A percentile compares a stretch with the other conserved stretches of the same genome.
These are phyloP conservation scores for Talaromyces trachyspermus DNA, from an alignment of 495 filamentous ascomycete species.

Conservation along the genomic window DNA sequence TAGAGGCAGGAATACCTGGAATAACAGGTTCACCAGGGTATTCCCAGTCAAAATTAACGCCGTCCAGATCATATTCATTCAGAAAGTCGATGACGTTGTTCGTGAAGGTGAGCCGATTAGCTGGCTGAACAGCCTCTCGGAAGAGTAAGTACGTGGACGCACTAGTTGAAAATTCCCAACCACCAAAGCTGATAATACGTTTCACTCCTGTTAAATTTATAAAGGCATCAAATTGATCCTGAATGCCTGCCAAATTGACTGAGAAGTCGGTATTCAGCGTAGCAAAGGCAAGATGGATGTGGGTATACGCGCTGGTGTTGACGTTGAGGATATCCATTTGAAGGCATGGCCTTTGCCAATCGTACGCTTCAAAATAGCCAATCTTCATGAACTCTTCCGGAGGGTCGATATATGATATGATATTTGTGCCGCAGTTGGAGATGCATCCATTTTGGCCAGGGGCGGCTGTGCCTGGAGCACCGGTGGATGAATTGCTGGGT, in stretches of 20 bases:
- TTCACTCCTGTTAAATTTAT: slow-evolving; percentile 17
- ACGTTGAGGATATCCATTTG: no score
- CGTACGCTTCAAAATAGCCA: no score
- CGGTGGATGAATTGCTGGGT: slow-evolving; percentile 13
- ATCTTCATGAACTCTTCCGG: background rate
- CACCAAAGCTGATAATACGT: slow-evolving; percentile 38
- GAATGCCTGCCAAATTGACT: slow-evolving; percentile 17
- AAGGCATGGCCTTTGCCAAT: no score
- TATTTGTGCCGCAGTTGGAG: slow-evolving; percentile 38
- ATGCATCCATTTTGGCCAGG: slow-evolving; percentile 36
- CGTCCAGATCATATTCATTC: slow-evolving; percentile 37
- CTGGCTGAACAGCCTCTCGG: slow-evolving; percentile 25
- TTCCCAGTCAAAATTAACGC: slow-evolving; percentile 39
- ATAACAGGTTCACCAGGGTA: slow-evolving; percentile 39
- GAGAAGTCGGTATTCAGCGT: slow-evolving; percentile 22
- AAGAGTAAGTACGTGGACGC: slow-evolving; percentile 27
- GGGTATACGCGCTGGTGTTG: no score
- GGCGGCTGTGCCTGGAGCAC: slow-evolving; percentile 30
- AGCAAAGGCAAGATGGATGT: slow-evolving; percentile 39
- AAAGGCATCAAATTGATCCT: slow-evolving; percentile 22
- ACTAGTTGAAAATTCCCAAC: slow-evolving; percentile 38
- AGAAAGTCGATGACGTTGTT: slow-evolving; percentile 30
- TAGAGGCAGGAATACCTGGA: slow-evolving; percentile 24
- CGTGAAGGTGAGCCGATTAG: slow-evolving; percentile 35
- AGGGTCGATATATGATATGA: slow-evolving; percentile 17